Percentiles rank a stretch among this genome's conserved stretches.
These are phyloP conservation scores for Ogataea paraovalis DNA, from an alignment of 805 yeast species.

Conservation along the genomic window DNA sequence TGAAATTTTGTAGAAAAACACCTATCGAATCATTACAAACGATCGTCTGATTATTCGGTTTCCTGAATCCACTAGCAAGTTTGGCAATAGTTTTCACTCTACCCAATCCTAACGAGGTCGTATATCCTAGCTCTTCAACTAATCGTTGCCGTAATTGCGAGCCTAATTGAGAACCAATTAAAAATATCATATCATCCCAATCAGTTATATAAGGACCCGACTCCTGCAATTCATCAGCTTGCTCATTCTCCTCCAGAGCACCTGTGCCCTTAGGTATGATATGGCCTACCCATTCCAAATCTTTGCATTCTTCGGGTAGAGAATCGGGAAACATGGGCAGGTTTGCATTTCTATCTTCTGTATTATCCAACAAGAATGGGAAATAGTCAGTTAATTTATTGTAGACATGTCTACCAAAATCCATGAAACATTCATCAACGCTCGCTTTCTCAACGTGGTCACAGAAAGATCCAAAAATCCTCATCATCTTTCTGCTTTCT, in stretches of 20 bases:
- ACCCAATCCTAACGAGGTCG: constrained; percentile 87
- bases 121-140: constrained; percentile 58
- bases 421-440: constrained; percentile 89
- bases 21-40: constrained; percentile 47
- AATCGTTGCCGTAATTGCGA: constrained; percentile 51
- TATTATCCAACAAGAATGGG: constrained; percentile 39
- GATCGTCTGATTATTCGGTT: constrained; percentile 85
- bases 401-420: constrained; percentile 66
- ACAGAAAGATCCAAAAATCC: constrained; percentile 57
- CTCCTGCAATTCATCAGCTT: neutral
- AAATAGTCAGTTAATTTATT: constrained; percentile 37
- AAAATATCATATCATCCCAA: constrained; percentile 79
- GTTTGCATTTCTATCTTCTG: constrained; percentile 11
- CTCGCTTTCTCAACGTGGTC: constrained; percentile 86
- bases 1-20: constrained; percentile 55
- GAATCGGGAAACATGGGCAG: constrained; percentile 44
- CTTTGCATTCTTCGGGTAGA: constrained; percentile 26
- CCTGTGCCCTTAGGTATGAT: constrained; percentile 13
- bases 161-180: constrained; percentile 63
- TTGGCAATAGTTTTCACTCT: constrained; percentile 77
- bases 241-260: constrained; percentile 9
- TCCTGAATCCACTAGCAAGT: constrained; percentile 76
- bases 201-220: constrained; percentile 31
- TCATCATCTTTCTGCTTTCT: constrained; percentile 75
- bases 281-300: constrained; percentile 30